Base-by-base conservation (phyloP, 176 grass and related monocot species). In the Lolium rigidum region DNA sequence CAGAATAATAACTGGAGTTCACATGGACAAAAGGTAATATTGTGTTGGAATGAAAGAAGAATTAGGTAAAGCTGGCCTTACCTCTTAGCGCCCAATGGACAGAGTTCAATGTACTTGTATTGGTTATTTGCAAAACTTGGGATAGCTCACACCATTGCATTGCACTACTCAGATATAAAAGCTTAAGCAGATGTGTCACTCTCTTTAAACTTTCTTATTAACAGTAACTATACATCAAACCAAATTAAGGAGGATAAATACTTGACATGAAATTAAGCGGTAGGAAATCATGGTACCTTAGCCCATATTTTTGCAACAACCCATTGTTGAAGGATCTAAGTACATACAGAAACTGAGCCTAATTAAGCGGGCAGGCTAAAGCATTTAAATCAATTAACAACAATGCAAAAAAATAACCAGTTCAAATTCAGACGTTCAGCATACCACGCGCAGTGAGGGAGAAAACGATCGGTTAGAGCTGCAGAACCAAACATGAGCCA, bases 381-480 rank as follows among this genome's bases (percentile, higher is more conserved):
- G 76, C 77, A 84, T 81, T 86, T 81, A 88, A 90, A 84, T 76
- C 51, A 91, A 88, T 88, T 84, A 77, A 62, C 28, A 31, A 85
- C 17, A 88, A 88, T 77, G 82, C 71, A 35, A 91, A 91, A 91
- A 43, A 26, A 84, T 70, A 81, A 81, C 85, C 77, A 85, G 77
- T 55, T 88, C 82, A 85, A 91, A 91, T 88, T 84, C 85, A 91
- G 87, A 80, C 89, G 85, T 81, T 87, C 70, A 74, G 89, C 89
- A 91, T 91, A 91, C 89, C 89, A 91, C 85, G 87, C 70, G 83
- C 82, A 88, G 77, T 37, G 89, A 88, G 85, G 89, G 21, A 91
- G 89, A 20, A 74, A 91, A 88, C 48, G 85, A 85, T 91, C 70
- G 10, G 83, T 87, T 87, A 91, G 81, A 87, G 85, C 82, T 81